Percentiles rank a stretch among this genome's conserved stretches.
Evolutionary conservation across 148 eudicot genomes (phyloP).

Genomic region (Vaccinium corymbosum): DNA sequence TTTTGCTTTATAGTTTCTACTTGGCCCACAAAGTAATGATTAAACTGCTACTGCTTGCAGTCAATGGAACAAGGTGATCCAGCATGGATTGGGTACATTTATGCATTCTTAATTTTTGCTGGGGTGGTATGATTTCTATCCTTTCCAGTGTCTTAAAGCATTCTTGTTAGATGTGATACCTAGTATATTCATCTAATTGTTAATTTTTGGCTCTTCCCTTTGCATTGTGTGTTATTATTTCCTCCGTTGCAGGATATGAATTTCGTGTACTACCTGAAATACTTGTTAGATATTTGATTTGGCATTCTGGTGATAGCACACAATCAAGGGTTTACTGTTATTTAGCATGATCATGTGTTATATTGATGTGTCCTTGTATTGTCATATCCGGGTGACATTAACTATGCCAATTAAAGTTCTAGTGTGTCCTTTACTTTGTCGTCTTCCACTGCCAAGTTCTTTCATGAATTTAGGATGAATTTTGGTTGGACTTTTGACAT

Average conservation of each 20-base stretch:
- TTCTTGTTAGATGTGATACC: background rate
- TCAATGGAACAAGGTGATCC: conserved; percentile 97
- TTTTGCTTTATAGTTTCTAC: background rate
- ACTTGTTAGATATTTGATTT: background rate
- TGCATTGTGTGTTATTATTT: background rate
- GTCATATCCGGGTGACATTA: background rate
- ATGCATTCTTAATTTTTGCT: conserved; percentile 78
- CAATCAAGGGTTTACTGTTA: background rate
- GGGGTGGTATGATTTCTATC: conserved; percentile 80
- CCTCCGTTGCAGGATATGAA: background rate
- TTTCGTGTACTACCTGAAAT: background rate
- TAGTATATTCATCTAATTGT: background rate
- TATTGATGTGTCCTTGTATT: background rate
- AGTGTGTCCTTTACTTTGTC: background rate
- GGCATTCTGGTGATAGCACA: background rate
- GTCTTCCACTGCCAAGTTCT: background rate
- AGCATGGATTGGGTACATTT: conserved; percentile 89
- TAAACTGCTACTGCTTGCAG: conserved; percentile 37
- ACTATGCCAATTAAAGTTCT: background rate
- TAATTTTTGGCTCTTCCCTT: background rate
- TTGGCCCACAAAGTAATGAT: background rate
- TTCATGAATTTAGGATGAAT: background rate
- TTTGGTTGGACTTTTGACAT: background rate
- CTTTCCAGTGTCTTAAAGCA: background rate
- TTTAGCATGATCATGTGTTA: background rate